Conservation (phyloP, 257 asterid genomes). For the Apocynum venetum region DNA sequence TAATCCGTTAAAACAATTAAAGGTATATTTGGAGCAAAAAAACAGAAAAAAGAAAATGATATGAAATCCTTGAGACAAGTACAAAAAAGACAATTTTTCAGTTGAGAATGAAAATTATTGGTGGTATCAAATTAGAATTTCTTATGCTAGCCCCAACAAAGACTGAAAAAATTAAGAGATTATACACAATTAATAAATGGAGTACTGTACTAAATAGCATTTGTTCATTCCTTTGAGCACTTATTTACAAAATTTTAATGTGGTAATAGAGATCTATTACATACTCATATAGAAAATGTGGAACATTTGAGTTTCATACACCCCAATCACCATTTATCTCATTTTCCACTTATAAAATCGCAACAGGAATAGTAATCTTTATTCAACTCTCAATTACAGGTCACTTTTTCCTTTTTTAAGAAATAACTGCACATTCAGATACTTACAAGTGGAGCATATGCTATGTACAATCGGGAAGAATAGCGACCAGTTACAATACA, state of each 20-base stretch:
- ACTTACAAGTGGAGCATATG: conserved; percentile 97
- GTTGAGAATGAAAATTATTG: background rate
- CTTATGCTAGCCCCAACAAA: background rate
- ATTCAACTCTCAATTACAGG: background rate
- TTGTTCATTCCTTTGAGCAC: background rate
- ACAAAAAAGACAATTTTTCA: background rate
- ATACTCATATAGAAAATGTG: background rate
- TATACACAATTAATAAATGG: background rate
- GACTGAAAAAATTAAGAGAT: background rate
- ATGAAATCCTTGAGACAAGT: background rate
- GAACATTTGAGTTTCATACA: background rate
- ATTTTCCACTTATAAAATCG: background rate
- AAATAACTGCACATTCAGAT: conserved; percentile 16
- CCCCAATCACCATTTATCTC: background rate
- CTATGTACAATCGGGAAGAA: conserved; percentile 92
- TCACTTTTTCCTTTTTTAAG: background rate
- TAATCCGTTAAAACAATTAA: background rate
- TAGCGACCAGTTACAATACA: conserved; percentile 97
- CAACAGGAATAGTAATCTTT: background rate
- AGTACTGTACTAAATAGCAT: background rate
- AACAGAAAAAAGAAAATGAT: background rate
- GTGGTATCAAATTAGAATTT: background rate
- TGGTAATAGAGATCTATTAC: background rate
- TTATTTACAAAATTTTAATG: background rate
- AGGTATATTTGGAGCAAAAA: background rate